phyloP scores from a whole-genome alignment of 164 flowering plant species.

The Vitis riparia region DNA sequence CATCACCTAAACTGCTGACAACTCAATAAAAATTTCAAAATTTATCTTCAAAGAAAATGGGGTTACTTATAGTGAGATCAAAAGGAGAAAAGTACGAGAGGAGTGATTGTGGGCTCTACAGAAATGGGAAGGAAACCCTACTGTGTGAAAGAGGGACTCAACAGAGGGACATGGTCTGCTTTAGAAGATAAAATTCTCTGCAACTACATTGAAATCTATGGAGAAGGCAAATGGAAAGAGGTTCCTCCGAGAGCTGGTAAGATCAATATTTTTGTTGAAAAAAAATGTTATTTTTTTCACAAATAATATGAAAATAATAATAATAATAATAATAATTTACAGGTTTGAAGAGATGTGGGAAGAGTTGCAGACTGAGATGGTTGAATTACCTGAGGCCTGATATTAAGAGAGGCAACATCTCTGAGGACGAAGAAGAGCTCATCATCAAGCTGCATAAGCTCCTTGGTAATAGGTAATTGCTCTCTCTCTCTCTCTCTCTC shows the following conservation, averaged over 20 bases:
- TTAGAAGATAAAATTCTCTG: constrained; percentile 6
- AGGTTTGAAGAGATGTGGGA: constrained; percentile 24
- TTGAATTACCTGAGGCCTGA: constrained; percentile 19
- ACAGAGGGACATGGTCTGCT: constrained; percentile 14
- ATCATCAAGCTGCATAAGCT: constrained; percentile 25
- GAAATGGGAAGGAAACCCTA: constrained; percentile 12
- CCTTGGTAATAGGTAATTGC: constrained; percentile 25
- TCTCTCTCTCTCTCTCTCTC: too few species aligned
- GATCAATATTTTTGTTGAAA: too few species aligned
- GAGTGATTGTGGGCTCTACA: too few species aligned
- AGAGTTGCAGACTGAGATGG: constrained; percentile 25
- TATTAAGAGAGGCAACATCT: constrained; percentile 18
- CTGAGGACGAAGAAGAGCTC: constrained; percentile 25
- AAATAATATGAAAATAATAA: too few species aligned
- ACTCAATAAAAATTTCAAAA: too few species aligned
- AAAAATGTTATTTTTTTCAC: too few species aligned
- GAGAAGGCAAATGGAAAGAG: constrained; percentile 13
- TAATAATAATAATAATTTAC: background rate
- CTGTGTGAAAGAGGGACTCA: constrained; percentile 13
- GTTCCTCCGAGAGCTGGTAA: constrained; percentile 15
- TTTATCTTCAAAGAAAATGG: too few species aligned
- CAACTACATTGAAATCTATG: constrained; percentile 7
- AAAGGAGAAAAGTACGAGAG: too few species aligned
- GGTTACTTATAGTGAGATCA: too few species aligned
- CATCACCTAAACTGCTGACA: too few species aligned